phyloP scores from a whole-genome alignment of 2,329 filamentous ascomycete genomes.

The Penicillium sp. region DNA sequence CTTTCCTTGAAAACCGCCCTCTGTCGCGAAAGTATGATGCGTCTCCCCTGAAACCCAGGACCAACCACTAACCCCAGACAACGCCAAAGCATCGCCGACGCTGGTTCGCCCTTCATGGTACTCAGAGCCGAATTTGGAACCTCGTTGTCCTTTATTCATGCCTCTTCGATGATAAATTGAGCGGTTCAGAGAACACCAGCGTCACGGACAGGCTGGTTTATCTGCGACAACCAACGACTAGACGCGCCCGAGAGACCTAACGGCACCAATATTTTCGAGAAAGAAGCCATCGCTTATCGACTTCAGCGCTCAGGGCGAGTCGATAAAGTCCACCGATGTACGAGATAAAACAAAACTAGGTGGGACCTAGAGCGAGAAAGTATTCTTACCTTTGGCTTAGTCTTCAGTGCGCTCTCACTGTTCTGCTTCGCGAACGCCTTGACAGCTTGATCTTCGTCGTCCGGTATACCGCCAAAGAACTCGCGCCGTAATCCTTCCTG shows the following conservation, averaged over 20 bases:
- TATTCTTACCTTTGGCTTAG: constrained; percentile 74
- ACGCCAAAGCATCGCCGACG: not conserved
- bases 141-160: not conserved
- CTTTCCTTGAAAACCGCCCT: not conserved
- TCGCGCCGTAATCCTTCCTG: constrained; percentile 64
- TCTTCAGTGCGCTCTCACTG: constrained; percentile 77
- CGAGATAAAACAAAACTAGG: not conserved
- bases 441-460: constrained; percentile 65
- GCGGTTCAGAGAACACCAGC: not conserved
- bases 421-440: constrained; percentile 75
- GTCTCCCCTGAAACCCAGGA: not conserved
- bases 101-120: not conserved
- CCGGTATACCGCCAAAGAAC: constrained; percentile 65
- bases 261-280: not conserved
- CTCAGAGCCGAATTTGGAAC: not conserved
- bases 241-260: constrained; percentile 10
- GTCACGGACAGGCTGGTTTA: not conserved
- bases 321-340: not conserved
- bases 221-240: not conserved
- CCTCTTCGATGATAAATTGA: not conserved
- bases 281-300: not conserved
- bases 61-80: not conserved
- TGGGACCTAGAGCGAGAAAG: constrained; percentile 4
- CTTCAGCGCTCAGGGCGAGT: not conserved
- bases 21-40: not conserved